A percentile compares a stretch with the other conserved stretches of the same genome.
Evolutionary conservation across 176 grass and related monocot genomes (phyloP).

Genomic region (Bonia amplexicaulis): DNA sequence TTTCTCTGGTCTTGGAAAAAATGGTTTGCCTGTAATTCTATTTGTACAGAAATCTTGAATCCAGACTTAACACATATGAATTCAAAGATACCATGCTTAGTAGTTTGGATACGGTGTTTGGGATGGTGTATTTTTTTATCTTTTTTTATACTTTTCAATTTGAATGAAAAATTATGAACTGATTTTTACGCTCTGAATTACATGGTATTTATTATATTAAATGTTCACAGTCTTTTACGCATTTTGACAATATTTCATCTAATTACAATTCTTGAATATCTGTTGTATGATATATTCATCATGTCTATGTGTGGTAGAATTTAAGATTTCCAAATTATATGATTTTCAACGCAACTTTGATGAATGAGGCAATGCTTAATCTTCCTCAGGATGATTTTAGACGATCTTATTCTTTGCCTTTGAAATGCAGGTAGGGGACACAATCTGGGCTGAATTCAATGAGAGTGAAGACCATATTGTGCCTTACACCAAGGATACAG

Average conservation of each 20-base stretch:
- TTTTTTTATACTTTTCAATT: background rate
- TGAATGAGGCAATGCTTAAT: background rate
- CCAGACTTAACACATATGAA: background rate
- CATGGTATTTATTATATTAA: background rate
- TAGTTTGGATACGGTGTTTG: background rate
- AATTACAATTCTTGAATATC: background rate
- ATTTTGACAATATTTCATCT: background rate
- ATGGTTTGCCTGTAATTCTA: background rate
- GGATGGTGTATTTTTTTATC: background rate
- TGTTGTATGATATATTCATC: background rate
- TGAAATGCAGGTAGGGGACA: constrained; percentile 60
- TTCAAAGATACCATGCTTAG: background rate
- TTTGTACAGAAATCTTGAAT: background rate
- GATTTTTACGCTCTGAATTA: background rate
- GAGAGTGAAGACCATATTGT: constrained; percentile 63
- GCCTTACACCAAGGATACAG: constrained; percentile 51
- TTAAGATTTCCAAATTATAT: constrained; percentile 5
- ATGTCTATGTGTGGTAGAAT: background rate
- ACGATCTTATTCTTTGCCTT: background rate
- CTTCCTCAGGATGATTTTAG: background rate
- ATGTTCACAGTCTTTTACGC: background rate
- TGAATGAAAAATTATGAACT: background rate
- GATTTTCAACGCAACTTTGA: background rate
- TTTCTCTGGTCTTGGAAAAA: background rate
- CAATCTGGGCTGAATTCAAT: constrained; percentile 76